Base-by-base conservation (phyloP, 73 alveolate species). In the Halteria grandinella region DNA sequence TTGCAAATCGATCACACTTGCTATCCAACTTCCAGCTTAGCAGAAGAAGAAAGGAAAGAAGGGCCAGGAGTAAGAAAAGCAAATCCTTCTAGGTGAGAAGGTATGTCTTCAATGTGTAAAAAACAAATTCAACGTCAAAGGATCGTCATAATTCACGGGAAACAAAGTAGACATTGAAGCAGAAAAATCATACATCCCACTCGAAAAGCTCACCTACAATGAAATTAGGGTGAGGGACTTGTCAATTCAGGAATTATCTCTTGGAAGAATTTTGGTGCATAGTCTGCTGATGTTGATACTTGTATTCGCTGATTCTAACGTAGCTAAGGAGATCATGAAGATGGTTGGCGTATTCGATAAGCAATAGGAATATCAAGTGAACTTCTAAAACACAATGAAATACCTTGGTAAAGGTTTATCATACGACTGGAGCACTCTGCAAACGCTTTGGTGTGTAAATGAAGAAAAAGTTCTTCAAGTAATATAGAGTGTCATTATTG, bases 201-300 rank as follows among this genome's bases (percentile, higher is more conserved):
- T 60, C 27, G 77, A 60, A 4, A 5, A 12, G 12, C 60, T 40
- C 2, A 24, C 15, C 27, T 60, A 60, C 21, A 33, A 21, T n/a
- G 11, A 60, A 4, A 37, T 33, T 4, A 36, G 43, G n/a, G 40
- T 60, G 7, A 60, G 77, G 43, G 34, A 60, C 7, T 21, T 60
- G 2, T 20, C 25, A 4, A 60, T 14, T 5, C 24, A 5, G 5
- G n/a, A 36, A 1, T 31, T 15, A 34, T 55, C 77, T 10, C 23
- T 12, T 37, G 77, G 77, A n/a, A 60, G 77, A 60, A 60, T 60
- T 3, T 14, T 60, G 1, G 24, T 60, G 12, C 77, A 60, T 60
- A 12, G 59, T 21, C 2, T 60, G 43, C 28, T 60, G 15, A 60
- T 60, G 55, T n/a, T n/a, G n/a, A n/a, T n/a, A n/a, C 51, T 60